A percentile compares a stretch with the other conserved stretches of the same genome.
These are phyloP conservation scores for Juncus inflexus DNA, from an alignment of 176 grass and related monocot genomes.

Conservation along the genomic window DNA sequence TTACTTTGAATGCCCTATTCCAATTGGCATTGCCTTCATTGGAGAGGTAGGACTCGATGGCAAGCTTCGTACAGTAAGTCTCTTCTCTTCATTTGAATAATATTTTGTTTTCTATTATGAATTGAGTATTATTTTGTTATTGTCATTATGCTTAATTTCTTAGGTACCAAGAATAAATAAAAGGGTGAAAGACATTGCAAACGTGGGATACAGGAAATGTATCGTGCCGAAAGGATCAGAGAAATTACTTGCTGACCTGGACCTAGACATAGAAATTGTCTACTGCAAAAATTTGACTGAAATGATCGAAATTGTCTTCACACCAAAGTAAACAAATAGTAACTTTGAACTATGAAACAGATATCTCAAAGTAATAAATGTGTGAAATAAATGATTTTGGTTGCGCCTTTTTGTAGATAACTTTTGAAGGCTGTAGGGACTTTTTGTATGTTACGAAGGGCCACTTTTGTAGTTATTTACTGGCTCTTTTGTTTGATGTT, in stretches of 20 bases:
- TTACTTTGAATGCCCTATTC: constrained; percentile 84
- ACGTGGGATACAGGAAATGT: constrained; percentile 81
- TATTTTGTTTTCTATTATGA: neutral
- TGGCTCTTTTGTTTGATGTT: too few relatives aligned
- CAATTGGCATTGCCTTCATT: constrained; percentile 88
- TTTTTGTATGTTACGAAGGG: too few relatives aligned
- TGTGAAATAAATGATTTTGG: too few relatives aligned
- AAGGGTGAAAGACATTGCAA: constrained; percentile 53
- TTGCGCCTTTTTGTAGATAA: too few relatives aligned
- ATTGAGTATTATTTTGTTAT: neutral
- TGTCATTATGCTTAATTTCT: constrained; percentile 5
- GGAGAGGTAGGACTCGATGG: constrained; percentile 85
- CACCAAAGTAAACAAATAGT: neutral
- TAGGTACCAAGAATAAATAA: constrained; percentile 97
- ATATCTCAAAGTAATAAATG: too few relatives aligned
- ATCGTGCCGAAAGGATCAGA: constrained; percentile 56
- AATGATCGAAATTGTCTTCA: constrained; percentile 59
- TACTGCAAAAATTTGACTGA: constrained; percentile 81
- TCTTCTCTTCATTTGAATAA: too few relatives aligned
- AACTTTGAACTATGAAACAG: too few relatives aligned
- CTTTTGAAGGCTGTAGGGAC: too few relatives aligned
- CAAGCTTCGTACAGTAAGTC: constrained; percentile 71
- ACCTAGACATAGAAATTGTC: constrained; percentile 51
- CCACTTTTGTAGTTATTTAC: too few relatives aligned
- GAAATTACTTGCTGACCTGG: constrained; percentile 44